Base-by-base conservation (phyloP, 2,329 filamentous ascomycete genomes). In the Lachnellula hyalina region DNA sequence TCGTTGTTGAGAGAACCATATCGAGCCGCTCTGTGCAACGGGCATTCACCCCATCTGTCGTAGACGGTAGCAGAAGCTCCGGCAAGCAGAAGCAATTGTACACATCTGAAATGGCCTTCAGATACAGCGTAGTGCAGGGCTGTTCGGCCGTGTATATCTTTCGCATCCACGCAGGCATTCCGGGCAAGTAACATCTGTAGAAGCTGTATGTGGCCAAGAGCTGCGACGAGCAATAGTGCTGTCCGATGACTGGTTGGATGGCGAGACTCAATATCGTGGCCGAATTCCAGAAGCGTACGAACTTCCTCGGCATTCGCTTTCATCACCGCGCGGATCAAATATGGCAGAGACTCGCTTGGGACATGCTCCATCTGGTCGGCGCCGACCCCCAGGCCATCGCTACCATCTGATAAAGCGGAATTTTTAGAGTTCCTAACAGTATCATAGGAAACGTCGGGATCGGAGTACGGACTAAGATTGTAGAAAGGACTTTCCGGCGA, bases 41-140 rank as follows among this genome's bases (percentile, higher is more conserved):
- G 38, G 17, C 3, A 7, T 40, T 40, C 38, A 40, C 1, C 2
- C 14, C 15, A 40, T 6, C 1, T 7, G 9, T 40, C 38, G 15
- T n/a, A 6, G 15, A 9, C 38, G 17, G 15, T 40, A 6, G 25
- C 7, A 19, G 49, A 34, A 34, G 49, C 38, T 15, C 21, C 49
- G n/a, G 6, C 17, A 5, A 28, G 36, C 25, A 45, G 15, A 3
- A 52, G 40, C 12, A 36, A n/a, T 15, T 46, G n/a, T 6, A 35
- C 41, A 52, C 49, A 52, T 8, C 7, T n/a, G 4, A 19, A 14
- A n/a, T 19, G 45, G 5, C 28, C 41, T 36, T 45, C 49, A 8
- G 38, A 45, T 11, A 32, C 41, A 14, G 38, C 49, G 45, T 46
- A 52, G 41, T 52, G 49, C 34, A 52, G 25, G 8, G 49, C 19